Evolutionary conservation across 1,284 basidiomycete species (phyloP), one percentile per base, ranked within the genome.

Genomic region (Cryptococcus sp.): DNA sequence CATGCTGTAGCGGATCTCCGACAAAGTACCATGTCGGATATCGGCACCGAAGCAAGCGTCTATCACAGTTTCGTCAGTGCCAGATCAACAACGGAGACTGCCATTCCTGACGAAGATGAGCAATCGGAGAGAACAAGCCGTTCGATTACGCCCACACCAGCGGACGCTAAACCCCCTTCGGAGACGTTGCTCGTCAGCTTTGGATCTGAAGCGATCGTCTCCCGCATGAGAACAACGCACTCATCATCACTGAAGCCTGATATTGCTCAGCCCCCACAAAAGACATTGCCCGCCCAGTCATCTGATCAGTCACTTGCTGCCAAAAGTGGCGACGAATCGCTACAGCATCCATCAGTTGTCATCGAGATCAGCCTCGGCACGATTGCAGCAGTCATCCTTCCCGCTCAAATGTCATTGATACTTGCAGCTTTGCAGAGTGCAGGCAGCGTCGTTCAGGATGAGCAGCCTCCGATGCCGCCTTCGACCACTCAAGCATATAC

Each of bases 1-100:
- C 75, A 78, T 62, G 80, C 79, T 0, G 77, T 81, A 8, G 76
- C 76, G 1, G 80, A 82, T 63, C 64, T 82, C 13, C 72, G 81
- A 15, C 63, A 77, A 23, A 78, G 77, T 50, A 59, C 61, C 11
- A 55, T 57, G 20, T 58, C 62, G 15, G 55, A 54, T 11, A 50
- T 55, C 1, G 62, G 54, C 11, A 63, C 63, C 0, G 69, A 66
- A 3, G 64, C 59, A 25, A 73, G 68, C 41, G 49, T 77, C 10
- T 77, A 77, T 49, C 61, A 68, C 26, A 71, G 69, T 50, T 70
- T 69, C 5, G 58, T 62, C n/a, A 55, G 62, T 47, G 29, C 29
- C 29, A 7, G 29, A 34, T 34, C 29, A 13, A 34, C 29, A 34
- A 34, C 29, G 29, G 29, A 34, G 8, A 34, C 29, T 4, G 29